phyloP scores from a whole-genome alignment of 805 yeast genomes.

The Lachancea sp. region DNA sequence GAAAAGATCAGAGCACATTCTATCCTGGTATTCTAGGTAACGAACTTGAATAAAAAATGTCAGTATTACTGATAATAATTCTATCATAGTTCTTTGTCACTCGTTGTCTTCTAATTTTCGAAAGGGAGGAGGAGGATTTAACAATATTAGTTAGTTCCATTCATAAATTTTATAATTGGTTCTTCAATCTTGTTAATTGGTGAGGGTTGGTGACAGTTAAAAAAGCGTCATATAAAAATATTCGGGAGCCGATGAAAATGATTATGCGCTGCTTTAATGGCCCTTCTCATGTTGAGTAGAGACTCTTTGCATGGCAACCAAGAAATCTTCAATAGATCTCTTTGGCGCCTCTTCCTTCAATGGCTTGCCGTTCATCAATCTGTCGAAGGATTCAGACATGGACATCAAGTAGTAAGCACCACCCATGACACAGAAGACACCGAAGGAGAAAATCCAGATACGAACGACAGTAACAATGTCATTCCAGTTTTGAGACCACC shows the following conservation, averaged over 20 bases:
- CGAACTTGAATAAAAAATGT: not conserved
- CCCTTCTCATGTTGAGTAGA: conserved; percentile 86
- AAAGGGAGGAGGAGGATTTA: not conserved
- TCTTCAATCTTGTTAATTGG: not conserved
- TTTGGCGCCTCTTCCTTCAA: conserved; percentile 47
- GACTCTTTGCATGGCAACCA: conserved; percentile 82
- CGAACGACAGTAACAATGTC: conserved; percentile 92
- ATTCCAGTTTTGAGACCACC: conserved; percentile 98
- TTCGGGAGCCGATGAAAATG: too few species aligned
- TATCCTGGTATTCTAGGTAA: not conserved
- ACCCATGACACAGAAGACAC: conserved; percentile 93
- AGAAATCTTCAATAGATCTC: conserved; percentile 77
- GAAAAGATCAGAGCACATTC: not conserved
- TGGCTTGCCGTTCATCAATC: conserved; percentile 78
- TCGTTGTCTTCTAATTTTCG: not conserved
- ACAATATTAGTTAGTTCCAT: too few species aligned
- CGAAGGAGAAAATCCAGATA: conserved; percentile 93
- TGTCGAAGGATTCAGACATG: conserved; percentile 70
- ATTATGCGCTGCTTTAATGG: conserved; percentile 38
- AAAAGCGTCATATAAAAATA: conserved; percentile 4
- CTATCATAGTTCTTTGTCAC: not conserved
- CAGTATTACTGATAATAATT: not conserved
- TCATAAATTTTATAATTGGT: too few species aligned
- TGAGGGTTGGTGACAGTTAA: not conserved
- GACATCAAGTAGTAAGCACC: conserved; percentile 95